Conservation (phyloP, 1,284 basidiomycete species). For the Neonothopanus nambi region DNA sequence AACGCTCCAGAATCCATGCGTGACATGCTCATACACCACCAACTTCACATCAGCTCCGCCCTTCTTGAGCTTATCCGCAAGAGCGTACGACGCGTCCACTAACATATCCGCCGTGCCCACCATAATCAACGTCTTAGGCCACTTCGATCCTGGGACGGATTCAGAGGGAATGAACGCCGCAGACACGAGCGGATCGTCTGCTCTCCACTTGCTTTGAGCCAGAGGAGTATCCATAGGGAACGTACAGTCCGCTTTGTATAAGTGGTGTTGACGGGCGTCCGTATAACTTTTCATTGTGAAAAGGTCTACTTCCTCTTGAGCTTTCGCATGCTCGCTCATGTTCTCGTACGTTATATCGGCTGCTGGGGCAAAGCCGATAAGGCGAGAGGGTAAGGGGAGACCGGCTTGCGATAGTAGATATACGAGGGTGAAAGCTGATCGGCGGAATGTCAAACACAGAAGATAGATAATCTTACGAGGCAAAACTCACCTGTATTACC, state of each 20-base stretch:
- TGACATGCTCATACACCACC: too few relatives aligned
- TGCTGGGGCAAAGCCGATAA: not conserved
- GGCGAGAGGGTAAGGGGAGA: not conserved
- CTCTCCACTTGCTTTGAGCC: not conserved
- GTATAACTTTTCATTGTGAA: not conserved
- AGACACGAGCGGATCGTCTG: not conserved
- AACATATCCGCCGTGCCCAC: not conserved
- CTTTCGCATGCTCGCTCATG: not conserved
- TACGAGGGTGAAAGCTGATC: not conserved
- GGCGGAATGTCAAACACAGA: not conserved
- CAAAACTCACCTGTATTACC: not conserved
- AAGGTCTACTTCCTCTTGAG: not conserved
- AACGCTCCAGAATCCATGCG: too few relatives aligned
- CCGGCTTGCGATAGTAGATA: not conserved
- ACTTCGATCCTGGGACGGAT: not conserved
- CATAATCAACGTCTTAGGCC: constrained; percentile 1
- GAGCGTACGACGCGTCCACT: not conserved
- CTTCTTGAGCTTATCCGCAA: too few relatives aligned
- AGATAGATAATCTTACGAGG: not conserved
- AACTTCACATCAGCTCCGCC: too few relatives aligned
- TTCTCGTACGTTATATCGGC: not conserved
- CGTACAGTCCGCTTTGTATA: not conserved
- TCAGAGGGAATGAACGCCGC: not conserved
- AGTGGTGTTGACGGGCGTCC: not conserved
- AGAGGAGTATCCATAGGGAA: not conserved